Percentiles rank a stretch among this genome's conserved stretches.
phyloP scores from a whole-genome alignment of 257 asterid genomes.

The Fraxinus excelsior region DNA sequence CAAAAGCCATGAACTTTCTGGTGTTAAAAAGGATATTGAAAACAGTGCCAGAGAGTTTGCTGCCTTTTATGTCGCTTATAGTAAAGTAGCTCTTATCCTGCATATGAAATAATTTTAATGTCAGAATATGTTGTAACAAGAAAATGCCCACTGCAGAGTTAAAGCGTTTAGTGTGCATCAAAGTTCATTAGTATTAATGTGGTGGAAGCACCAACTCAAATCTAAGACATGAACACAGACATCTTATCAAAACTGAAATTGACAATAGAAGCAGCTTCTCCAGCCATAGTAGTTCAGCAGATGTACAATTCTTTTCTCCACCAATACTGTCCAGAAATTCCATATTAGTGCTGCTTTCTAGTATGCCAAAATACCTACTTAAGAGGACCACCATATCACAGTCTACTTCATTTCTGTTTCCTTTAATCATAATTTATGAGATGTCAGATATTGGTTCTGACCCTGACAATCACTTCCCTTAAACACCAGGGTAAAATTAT shows the following conservation, averaged over 20 bases:
- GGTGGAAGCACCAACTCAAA: constrained; percentile 13
- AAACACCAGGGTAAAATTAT: constrained; percentile 3
- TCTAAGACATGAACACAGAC: constrained; percentile 10
- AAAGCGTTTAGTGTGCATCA: neutral
- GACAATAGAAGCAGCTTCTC: constrained; percentile 5
- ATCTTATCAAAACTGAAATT: neutral
- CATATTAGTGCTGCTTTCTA: constrained; percentile 9
- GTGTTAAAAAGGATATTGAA: constrained; percentile 94
- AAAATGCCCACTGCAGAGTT: neutral
- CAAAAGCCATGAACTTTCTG: constrained; percentile 95
- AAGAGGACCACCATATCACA: constrained; percentile 2
- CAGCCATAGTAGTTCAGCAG: constrained; percentile 9
- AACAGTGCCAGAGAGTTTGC: constrained; percentile 85
- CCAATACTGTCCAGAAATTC: constrained; percentile 9
- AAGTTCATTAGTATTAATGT: neutral
- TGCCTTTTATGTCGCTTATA: constrained; percentile 77
- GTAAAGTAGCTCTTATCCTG: constrained; percentile 88
- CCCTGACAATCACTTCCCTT: constrained; percentile 18
- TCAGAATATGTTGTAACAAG: constrained; percentile 18
- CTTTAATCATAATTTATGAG: neutral
- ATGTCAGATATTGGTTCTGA: neutral
- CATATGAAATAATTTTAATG: constrained; percentile 29
- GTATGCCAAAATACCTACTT: constrained; percentile 19
- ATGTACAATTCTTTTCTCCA: constrained; percentile 12
- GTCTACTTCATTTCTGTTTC: constrained; percentile 15